These are phyloP conservation scores for Primulina tabacum DNA, from an alignment of 257 asterid genomes.

Conservation along the genomic window DNA sequence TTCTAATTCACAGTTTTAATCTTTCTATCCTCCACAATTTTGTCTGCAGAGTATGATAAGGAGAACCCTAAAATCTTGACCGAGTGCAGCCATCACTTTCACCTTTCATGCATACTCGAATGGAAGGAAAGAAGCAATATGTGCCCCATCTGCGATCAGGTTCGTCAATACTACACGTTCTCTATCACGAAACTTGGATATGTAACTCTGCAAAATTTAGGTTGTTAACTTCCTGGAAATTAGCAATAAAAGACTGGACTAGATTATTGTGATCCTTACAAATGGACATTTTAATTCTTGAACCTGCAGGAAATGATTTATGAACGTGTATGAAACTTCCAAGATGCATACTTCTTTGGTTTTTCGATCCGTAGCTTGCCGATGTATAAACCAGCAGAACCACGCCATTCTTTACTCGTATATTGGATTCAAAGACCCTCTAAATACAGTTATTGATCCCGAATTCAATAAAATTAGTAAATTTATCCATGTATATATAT, in stretches of 20 bases:
- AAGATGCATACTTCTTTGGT: not conserved
- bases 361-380: constrained; percentile 14
- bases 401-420: constrained; percentile 20
- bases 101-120: constrained; percentile 81
- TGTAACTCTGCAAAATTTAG: not conserved
- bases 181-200: not conserved
- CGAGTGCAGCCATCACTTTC: constrained; percentile 76
- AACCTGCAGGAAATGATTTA: constrained; percentile 64
- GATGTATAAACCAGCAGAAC: not conserved
- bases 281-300: constrained; percentile 5
- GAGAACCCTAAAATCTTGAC: constrained; percentile 66
- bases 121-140: constrained; percentile 84
- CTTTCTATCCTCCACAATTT: constrained; percentile 14
- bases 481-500: constrained; percentile 7
- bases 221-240: not conserved
- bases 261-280: not conserved
- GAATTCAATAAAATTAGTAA: constrained; percentile 15
- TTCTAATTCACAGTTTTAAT: not conserved
- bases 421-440: not conserved
- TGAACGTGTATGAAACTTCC: constrained; percentile 38
- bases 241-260: not conserved
- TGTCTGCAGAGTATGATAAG: constrained; percentile 51
- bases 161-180: constrained; percentile 16
- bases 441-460: constrained; percentile 20
- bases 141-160: constrained; percentile 80